These are phyloP conservation scores for Camelina sativa DNA, from an alignment of 345 rosid species.

Conservation along the genomic window DNA sequence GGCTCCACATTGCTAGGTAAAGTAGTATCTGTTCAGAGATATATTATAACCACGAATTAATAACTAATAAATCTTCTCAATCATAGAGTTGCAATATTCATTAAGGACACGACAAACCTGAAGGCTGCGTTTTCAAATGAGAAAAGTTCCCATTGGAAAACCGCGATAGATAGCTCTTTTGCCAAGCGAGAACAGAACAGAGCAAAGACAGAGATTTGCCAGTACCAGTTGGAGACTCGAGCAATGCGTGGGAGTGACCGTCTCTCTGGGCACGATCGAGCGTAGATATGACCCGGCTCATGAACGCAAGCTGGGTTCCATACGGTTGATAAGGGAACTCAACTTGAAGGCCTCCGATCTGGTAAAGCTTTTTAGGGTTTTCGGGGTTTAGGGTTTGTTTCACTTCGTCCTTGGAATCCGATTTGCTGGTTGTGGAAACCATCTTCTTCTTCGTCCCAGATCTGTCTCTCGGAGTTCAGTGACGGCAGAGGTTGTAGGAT, in stretches of 20 bases:
- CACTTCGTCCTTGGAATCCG: slow-evolving; percentile 38
- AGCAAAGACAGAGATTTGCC: slow-evolving; percentile 97
- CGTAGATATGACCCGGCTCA: slow-evolving; percentile 90
- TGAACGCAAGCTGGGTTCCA: slow-evolving; percentile 93
- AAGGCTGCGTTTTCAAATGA: slow-evolving; percentile 65
- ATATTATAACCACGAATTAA: neutral
- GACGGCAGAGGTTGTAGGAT: neutral
- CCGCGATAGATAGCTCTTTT: slow-evolving; percentile 56
- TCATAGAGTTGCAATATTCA: neutral
- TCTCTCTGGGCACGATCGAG: slow-evolving; percentile 89
- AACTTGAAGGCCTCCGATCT: slow-evolving; percentile 78
- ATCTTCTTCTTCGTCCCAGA: slow-evolving; percentile 34
- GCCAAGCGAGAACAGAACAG: slow-evolving; percentile 95
- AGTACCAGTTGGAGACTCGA: slow-evolving; percentile 97
- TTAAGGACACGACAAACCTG: slow-evolving; percentile 48
- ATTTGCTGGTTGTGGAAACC: slow-evolving; percentile 43
- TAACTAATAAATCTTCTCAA: neutral
- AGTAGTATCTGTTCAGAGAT: slow-evolving; percentile 46
- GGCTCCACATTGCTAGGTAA: slow-evolving; percentile 45
- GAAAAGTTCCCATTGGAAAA: slow-evolving; percentile 46
- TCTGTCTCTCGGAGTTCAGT: neutral
- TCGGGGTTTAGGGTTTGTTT: slow-evolving; percentile 49
- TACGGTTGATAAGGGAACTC: slow-evolving; percentile 94
- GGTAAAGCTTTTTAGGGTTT: slow-evolving; percentile 53
- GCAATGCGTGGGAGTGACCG: slow-evolving; percentile 86